Conservation (phyloP, 768 basidiomycete genomes). For the Lentinus tigrinus region DNA sequence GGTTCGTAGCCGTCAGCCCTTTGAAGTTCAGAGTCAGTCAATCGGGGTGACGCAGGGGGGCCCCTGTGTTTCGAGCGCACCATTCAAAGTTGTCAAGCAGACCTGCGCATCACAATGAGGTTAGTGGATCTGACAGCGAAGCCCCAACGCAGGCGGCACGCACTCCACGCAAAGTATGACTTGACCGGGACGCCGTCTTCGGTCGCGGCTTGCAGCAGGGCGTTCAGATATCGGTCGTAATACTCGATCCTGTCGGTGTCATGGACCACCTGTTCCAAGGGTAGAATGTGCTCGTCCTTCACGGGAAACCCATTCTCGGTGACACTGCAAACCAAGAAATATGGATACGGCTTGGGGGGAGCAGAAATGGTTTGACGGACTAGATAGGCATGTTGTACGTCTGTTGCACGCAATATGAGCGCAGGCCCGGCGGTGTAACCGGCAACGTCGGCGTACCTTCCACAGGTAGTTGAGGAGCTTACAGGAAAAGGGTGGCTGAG, state of each 20-base stretch:
- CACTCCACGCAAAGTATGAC: conserved; percentile 43
- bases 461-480: conserved; percentile 41
- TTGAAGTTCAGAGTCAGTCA: neutral
- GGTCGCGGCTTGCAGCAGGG: conserved; percentile 36
- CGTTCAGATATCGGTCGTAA: conserved; percentile 36
- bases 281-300: conserved; percentile 36
- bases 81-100: conserved; percentile 47
- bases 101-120: conserved; percentile 20
- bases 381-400: conserved; percentile 38
- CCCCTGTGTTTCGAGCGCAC: conserved; percentile 11
- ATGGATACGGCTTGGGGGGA: too few relatives aligned
- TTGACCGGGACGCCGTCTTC: conserved; percentile 37
- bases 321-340: conserved; percentile 33
- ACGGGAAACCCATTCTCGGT: conserved; percentile 48
- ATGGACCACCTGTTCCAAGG: conserved; percentile 34
- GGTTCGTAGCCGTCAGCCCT: conserved; percentile 42
- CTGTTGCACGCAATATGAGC: conserved; percentile 14
- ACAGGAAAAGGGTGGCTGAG: neutral
- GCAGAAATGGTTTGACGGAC: too few relatives aligned
- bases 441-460: conserved; percentile 28
- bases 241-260: conserved; percentile 42
- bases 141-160: conserved; percentile 13
- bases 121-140: neutral
- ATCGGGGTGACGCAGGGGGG: too few relatives aligned
- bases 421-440: neutral